These are phyloP conservation scores for Rosa chinensis DNA, from an alignment of 306 rosid genomes.

Conservation along the genomic window DNA sequence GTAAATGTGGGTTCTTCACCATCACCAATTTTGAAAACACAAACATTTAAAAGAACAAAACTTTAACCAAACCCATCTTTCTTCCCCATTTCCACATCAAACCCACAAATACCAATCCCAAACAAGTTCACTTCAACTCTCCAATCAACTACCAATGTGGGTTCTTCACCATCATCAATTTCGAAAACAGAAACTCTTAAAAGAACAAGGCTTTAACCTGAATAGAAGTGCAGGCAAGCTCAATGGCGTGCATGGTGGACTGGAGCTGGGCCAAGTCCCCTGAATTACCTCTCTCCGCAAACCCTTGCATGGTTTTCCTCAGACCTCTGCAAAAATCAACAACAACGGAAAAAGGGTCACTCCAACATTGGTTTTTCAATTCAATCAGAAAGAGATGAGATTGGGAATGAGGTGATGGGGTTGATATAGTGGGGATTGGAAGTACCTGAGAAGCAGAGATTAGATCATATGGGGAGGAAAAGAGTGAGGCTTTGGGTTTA, in stretches of 20 bases:
- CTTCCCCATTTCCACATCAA: background rate
- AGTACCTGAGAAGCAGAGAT: slow-evolving; percentile 1
- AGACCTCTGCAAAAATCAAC: background rate
- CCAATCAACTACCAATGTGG: background rate
- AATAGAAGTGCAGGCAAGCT: slow-evolving; percentile 76
- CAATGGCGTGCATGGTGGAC: slow-evolving; percentile 83
- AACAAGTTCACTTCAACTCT: slow-evolving; percentile 6
- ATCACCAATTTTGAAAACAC: background rate
- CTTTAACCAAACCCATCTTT: background rate
- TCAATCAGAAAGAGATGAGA: background rate
- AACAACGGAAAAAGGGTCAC: background rate
- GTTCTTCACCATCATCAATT: background rate
- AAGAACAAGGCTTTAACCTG: slow-evolving; percentile 52
- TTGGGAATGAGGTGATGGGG: background rate
- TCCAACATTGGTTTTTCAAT: background rate
- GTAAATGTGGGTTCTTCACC: background rate
- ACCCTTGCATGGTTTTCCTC: slow-evolving; percentile 60
- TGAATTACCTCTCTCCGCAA: slow-evolving; percentile 39
- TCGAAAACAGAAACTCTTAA: background rate
- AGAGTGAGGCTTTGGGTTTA: background rate
- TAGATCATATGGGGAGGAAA: background rate
- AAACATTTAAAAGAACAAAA: background rate
- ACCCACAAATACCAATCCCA: background rate
- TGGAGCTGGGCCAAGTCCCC: slow-evolving; percentile 63
- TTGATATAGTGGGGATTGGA: background rate